These are phyloP conservation scores for Bidens hawaiensis DNA, from an alignment of 140 eudicot species.

Conservation along the genomic window DNA sequence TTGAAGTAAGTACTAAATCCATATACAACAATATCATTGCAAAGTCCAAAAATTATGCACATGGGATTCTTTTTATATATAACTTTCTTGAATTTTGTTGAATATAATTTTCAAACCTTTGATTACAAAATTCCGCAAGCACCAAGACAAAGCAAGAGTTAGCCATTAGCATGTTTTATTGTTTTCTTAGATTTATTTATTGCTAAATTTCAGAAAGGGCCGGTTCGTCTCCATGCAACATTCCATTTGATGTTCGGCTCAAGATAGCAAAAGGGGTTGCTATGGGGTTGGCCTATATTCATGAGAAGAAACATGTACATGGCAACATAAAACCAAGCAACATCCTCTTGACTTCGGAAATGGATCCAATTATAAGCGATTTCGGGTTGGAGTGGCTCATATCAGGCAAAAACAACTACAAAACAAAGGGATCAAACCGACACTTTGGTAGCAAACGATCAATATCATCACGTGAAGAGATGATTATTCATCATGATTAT, in stretches of 20 bases:
- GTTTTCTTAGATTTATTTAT: conserved; percentile 2
- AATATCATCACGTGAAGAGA: conserved; percentile 36
- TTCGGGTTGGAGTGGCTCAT: conserved; percentile 72
- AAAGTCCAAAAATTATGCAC: conserved; percentile 3
- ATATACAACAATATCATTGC: not conserved
- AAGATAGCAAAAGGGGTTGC: conserved; percentile 87
- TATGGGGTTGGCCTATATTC: conserved; percentile 65
- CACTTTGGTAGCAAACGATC: conserved; percentile 78
- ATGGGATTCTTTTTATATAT: not conserved
- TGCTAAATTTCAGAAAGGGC: conserved; percentile 36
- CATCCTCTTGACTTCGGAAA: conserved; percentile 63
- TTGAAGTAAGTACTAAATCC: not conserved
- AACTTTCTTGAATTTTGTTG: conserved; percentile 5
- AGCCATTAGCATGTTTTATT: conserved; percentile 22
- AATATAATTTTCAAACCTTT: not conserved
- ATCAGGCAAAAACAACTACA: conserved; percentile 45
- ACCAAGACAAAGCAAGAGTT: conserved; percentile 26
- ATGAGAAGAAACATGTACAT: conserved; percentile 79
- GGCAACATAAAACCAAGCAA: conserved; percentile 86
- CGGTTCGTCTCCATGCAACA: conserved; percentile 68
- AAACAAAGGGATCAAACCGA: conserved; percentile 46
- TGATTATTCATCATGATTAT: conserved; percentile 35
- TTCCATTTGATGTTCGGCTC: conserved; percentile 61
- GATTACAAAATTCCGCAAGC: conserved; percentile 25
- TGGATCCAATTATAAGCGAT: conserved; percentile 77